Evolutionary conservation across 2,329 filamentous ascomycete genomes (phyloP).

Genomic region (Exophiala sp.): DNA sequence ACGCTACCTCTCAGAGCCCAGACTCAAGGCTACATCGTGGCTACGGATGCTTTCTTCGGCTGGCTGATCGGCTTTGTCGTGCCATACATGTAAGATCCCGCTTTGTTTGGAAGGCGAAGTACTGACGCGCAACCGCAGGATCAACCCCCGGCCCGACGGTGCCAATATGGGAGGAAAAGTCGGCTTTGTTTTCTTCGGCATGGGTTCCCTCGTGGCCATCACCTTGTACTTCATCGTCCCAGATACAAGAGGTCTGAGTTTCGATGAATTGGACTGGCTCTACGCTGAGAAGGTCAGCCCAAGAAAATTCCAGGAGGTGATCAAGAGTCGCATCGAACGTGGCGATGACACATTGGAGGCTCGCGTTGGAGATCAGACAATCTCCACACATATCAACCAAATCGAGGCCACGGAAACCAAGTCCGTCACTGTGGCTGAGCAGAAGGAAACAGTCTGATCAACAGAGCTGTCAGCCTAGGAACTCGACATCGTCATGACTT

Average conservation of each 20-base stretch:
- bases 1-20: background rate
- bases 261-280: background rate
- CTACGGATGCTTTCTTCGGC: background rate
- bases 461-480: no score
- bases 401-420: no score
- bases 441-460: no score
- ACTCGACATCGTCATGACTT: no score
- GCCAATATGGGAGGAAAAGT: conserved; percentile 20
- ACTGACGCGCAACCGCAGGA: background rate
- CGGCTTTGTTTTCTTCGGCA: conserved; percentile 17
- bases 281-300: no score
- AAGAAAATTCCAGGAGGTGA: no score
- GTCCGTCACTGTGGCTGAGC: no score
- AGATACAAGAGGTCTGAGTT: conserved; percentile 4
- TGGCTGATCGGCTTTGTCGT: conserved; percentile 19
- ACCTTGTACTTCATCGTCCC: conserved; percentile 1
- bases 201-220: background rate
- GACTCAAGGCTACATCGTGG: background rate
- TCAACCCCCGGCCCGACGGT: conserved; percentile 14
- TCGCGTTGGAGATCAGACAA: no score
- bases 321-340: no score
- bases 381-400: no score
- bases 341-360: no score
- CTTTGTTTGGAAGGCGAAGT: no score
- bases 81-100: conserved; percentile 11